Evolutionary conservation across 306 rosid genomes (phyloP), one percentile per base, ranked within the genome.

Genomic region (Alnus glutinosa): DNA sequence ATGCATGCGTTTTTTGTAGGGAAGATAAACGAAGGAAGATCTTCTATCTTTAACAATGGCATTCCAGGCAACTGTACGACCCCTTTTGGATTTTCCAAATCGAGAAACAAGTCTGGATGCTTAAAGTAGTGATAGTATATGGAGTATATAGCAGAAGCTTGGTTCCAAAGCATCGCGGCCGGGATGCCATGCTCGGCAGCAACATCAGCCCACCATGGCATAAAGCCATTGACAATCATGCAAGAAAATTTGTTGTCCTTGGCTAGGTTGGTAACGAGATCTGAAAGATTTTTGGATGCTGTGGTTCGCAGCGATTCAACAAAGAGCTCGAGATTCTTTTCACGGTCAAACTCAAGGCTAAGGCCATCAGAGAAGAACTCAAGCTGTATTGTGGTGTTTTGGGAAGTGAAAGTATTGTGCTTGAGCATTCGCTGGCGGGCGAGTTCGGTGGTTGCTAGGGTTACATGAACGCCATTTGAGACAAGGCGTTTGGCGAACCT

Each of bases 111-210:
- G 28, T 81, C 19, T 0, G 9, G 61, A 13, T 75, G 70, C 39
- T 81, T 85, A 30, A 39, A 77, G 77, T 77, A 83, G n/a, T 77
- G 88, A 14, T 85, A 88, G 16, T 78, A 82, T 23, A 91, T 83
- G 6, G 93, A 89, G 73, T 77, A 91, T 5, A 76, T 4, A 0
- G 92, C 82, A 44, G 82, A 78, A 2, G 93, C 83, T 55, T 89
- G 96, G 77, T 87, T 85, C 96, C 97, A 91, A 16, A 89, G 90
- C 72, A 85, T 7, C 0, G 90, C 93, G 47, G 90, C 88, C 3
- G 90, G 93, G 78, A 88, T 85, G 3, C 48, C 62, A 67, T 80
- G 86, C 0, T 82, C 66, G 0, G 68, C 34, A 12, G 79, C 83
- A 2, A 85, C 81, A 5, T 84, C 79, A 2, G 84, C 69, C n/a